phyloP scores from a whole-genome alignment of 768 basidiomycete genomes.

The Paxillus rubicundulus region DNA sequence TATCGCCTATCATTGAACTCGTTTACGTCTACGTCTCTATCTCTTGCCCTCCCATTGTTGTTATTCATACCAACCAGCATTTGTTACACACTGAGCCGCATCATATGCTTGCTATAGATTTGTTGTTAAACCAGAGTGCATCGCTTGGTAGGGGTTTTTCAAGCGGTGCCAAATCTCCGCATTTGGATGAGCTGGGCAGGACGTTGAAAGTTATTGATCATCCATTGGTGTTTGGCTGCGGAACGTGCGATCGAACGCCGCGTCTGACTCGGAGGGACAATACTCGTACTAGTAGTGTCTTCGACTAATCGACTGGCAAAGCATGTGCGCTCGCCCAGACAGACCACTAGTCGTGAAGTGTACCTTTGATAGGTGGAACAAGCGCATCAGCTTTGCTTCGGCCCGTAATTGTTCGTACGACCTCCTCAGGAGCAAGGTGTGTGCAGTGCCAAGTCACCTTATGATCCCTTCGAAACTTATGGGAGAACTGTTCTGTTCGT shows the following conservation, averaged over 20 bases:
- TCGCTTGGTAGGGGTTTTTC: neutral
- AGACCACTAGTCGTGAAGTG: constrained; percentile 83
- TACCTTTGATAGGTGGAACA: constrained; percentile 68
- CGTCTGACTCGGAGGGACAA: neutral
- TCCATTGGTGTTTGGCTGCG: constrained; percentile 17
- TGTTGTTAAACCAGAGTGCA: neutral
- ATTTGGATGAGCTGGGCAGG: neutral
- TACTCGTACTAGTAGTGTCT: constrained; percentile 6
- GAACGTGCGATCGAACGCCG: constrained; percentile 16
- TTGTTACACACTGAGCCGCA: constrained; percentile 5
- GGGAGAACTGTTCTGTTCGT: neutral
- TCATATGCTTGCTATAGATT: constrained; percentile 4
- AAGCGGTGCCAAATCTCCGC: neutral
- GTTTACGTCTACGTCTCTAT: constrained; percentile 18
- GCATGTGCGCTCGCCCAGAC: constrained; percentile 55
- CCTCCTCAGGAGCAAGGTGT: constrained; percentile 68
- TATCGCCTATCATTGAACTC: constrained; percentile 19
- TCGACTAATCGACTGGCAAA: constrained; percentile 7
- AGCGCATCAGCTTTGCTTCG: constrained; percentile 76
- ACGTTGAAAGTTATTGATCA: neutral
- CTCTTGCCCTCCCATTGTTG: neutral
- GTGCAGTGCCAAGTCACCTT: constrained; percentile 15
- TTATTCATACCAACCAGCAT: constrained; percentile 12
- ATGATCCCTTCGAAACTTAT: neutral
- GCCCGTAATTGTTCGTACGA: constrained; percentile 79